A percentile compares a stretch with the other conserved stretches of the same genome.
These are phyloP conservation scores for Cyberlindnera mrakii DNA, from an alignment of 805 yeast genomes.

Conservation along the genomic window DNA sequence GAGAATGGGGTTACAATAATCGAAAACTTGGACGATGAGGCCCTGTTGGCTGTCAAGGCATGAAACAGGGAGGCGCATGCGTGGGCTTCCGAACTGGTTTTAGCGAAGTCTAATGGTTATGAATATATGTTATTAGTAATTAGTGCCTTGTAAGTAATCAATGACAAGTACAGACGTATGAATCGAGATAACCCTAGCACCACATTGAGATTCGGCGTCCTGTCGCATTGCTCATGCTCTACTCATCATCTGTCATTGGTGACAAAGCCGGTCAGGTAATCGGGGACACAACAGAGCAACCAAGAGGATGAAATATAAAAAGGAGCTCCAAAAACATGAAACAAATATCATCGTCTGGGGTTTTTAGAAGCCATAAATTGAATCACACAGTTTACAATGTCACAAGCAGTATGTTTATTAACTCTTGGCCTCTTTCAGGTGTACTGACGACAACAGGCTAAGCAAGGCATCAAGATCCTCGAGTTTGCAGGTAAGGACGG, in stretches of 20 bases:
- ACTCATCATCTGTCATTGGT: neutral
- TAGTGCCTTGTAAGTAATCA: too few species aligned
- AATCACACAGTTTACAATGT: neutral
- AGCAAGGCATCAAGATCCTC: conserved; percentile 31
- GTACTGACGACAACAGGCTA: conserved; percentile 6
- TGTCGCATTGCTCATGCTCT: too few species aligned
- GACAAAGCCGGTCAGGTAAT: neutral
- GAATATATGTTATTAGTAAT: neutral
- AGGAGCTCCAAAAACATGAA: too few species aligned
- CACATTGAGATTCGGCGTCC: too few species aligned
- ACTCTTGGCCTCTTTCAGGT: neutral
- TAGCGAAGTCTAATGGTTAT: neutral
- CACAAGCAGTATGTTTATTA: conserved; percentile 1
- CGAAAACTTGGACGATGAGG: conserved; percentile 9
- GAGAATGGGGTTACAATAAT: conserved; percentile 28
- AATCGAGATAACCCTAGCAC: too few species aligned
- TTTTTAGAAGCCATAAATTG: too few species aligned
- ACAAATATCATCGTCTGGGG: too few species aligned
- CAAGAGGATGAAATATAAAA: too few species aligned
- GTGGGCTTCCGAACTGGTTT: too few species aligned
- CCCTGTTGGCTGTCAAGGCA: neutral
- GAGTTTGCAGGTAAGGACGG: conserved; percentile 49
- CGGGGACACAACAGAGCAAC: too few species aligned
- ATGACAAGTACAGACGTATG: too few species aligned
- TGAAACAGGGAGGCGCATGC: too few species aligned